Evolutionary conservation across 495 filamentous ascomycete species (phyloP).

Genomic region (Apodospora peruviana): DNA sequence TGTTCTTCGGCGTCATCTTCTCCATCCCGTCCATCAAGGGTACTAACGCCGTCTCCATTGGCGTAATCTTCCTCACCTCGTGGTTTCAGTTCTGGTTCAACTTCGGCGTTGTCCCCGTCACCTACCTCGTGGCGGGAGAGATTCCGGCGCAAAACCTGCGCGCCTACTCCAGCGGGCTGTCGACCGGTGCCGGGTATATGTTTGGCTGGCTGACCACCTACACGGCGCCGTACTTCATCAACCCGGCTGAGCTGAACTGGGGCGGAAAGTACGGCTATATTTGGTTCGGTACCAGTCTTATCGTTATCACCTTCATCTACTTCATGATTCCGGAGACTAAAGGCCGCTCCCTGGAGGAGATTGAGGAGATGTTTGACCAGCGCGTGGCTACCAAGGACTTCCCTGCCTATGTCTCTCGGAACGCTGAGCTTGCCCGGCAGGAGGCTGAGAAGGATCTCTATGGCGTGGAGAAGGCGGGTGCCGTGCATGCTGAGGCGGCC

Average conservation of each 20-base stretch:
- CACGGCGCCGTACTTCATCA: conserved; percentile 54
- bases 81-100: conserved; percentile 21
- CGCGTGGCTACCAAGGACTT: conserved; percentile 1
- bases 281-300: conserved; percentile 32
- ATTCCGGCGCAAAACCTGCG: conserved; percentile 42
- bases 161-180: conserved; percentile 43
- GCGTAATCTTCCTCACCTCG: conserved; percentile 19
- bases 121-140: conserved; percentile 49
- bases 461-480: conserved; percentile 4
- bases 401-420: conserved; percentile 1
- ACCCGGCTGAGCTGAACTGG: conserved; percentile 41
- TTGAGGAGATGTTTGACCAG: conserved; percentile 41
- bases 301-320: conserved; percentile 32
- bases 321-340: conserved; percentile 46
- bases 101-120: conserved; percentile 35
- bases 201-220: conserved; percentile 42
- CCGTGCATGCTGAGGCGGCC: conserved; percentile 1
- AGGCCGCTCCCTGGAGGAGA: conserved; percentile 47
- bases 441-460: conserved; percentile 7
- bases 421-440: conserved; percentile 4
- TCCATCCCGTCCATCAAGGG: conserved; percentile 23
- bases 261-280: conserved; percentile 39
- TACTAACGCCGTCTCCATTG: conserved; percentile 35
- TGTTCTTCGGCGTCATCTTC: conserved; percentile 30
- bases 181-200: conserved; percentile 38